Base-by-base conservation (phyloP, 352 stramenopile genomes). In the Phytopythium delawarense region DNA sequence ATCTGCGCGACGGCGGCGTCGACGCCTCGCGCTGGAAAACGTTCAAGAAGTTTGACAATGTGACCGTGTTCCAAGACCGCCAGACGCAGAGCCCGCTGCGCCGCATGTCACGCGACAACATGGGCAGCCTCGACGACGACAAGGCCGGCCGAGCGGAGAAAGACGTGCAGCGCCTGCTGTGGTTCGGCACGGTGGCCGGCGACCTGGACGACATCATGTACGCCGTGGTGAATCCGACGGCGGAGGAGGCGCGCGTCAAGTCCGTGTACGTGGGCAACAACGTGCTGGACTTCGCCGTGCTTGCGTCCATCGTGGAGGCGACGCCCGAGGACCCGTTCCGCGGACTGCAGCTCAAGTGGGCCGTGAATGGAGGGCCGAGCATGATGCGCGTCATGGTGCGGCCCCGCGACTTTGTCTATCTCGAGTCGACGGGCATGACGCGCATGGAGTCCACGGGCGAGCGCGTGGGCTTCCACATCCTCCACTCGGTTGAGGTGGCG, bases 341-440 rank as follows among this genome's bases (percentile, higher is more conserved):
- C 20, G 65, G 59, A 1, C 39, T 87, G 37, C 69, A 75, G 45
- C 49, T 88, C 50, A 81, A 81, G 50, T 88, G 78, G 78, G 65
- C 62, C 21, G 70, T 84, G 66, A 86, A 88, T n/a, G 70, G 64
- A 2, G 75, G 76, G 16, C 70, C 78, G 0, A 40, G 71, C 6
- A 66, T 76, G 57, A 78, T 81, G 60, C 71, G 72, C 20, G 74
- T 66, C 13, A 53, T 86, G 51, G 73, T 86, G 61, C 77, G 77
- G 21, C 74, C 64, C 25, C 74, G 78, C 42, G 78, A 88, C 63
- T 82, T 84, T 59, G 74, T 88, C 11, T 85, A 76, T 44, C 50
- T 86, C 59, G 76, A 88, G 54, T 72, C 74, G 13, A 84, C 73
- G 21, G 78, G 78, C 1, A 71, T 84, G 58, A 72, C 72, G 5